Conservation (phyloP, 805 yeast species). For the Osmozyma mogii region DNA sequence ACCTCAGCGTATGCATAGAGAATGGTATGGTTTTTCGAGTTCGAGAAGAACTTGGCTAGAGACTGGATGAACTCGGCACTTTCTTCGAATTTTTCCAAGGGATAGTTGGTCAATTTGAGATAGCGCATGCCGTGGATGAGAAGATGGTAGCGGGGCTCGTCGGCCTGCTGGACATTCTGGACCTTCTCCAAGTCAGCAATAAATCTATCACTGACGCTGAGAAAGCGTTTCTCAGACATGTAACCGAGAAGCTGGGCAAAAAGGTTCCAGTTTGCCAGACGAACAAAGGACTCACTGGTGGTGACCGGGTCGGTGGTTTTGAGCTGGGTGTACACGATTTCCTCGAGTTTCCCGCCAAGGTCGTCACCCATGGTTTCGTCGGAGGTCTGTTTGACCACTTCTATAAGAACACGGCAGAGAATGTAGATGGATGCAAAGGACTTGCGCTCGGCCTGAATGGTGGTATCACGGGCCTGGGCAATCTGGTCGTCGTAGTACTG, state of each 20-base stretch:
- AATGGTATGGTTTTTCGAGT: constrained; percentile 57
- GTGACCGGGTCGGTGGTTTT: constrained; percentile 81
- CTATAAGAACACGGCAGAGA: constrained; percentile 84
- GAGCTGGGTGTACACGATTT: constrained; percentile 84
- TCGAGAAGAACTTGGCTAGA: constrained; percentile 70
- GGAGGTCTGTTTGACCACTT: constrained; percentile 83
- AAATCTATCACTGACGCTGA: constrained; percentile 87
- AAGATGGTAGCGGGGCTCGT: constrained; percentile 55
- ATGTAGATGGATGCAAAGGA: constrained; percentile 82
- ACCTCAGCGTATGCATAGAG: constrained; percentile 81
- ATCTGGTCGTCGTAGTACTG: constrained; percentile 22
- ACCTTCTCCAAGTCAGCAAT: constrained; percentile 86
- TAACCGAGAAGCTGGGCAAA: constrained; percentile 84
- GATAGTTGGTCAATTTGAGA: constrained; percentile 69
- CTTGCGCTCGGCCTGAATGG: constrained; percentile 79
- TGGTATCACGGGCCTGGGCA: constrained; percentile 49
- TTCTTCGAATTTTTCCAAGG: constrained; percentile 86
- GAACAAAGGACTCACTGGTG: constrained; percentile 50
- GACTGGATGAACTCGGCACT: constrained; percentile 86
- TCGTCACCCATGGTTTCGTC: constrained; percentile 68
- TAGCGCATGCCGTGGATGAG: constrained; percentile 90
- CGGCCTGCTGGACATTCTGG: constrained; percentile 20
- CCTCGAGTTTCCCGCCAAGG: constrained; percentile 77
- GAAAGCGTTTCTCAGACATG: constrained; percentile 78
- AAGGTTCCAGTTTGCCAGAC: constrained; percentile 90